These are phyloP conservation scores for Xylona heveae DNA, from an alignment of 495 filamentous ascomycete genomes.

Conservation along the genomic window DNA sequence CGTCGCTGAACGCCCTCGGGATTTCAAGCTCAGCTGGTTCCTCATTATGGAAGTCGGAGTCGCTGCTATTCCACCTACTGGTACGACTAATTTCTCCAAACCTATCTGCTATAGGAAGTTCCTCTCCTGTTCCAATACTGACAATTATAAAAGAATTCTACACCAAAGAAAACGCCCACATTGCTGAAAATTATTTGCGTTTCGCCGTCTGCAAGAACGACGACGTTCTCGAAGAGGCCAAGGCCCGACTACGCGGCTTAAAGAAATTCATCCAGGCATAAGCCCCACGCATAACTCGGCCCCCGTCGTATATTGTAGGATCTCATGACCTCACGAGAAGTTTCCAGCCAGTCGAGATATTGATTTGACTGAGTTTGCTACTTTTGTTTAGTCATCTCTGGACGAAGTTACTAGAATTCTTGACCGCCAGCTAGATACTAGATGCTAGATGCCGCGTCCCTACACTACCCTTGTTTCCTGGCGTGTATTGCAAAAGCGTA, in stretches of 20 bases:
- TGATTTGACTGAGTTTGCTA: too few species aligned
- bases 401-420: too few species aligned
- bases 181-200: constrained; percentile 79
- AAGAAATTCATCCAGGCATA: constrained; percentile 47
- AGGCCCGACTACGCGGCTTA: constrained; percentile 68
- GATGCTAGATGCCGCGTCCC: too few species aligned
- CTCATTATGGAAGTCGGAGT: constrained; percentile 90
- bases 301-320: too few species aligned
- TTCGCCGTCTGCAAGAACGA: constrained; percentile 98
- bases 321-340: too few species aligned
- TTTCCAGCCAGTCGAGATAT: too few species aligned
- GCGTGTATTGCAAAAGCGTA: too few species aligned
- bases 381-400: too few species aligned
- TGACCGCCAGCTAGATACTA: too few species aligned
- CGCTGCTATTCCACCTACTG: constrained; percentile 79
- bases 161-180: constrained; percentile 55
- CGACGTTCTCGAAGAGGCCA: constrained; percentile 68
- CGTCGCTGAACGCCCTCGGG: constrained; percentile 63
- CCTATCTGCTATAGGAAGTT: too few species aligned
- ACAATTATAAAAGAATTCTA: constrained; percentile 47
- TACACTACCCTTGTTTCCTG: too few species aligned
- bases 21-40: constrained; percentile 92
- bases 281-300: constrained; percentile 3
- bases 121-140: too few species aligned
- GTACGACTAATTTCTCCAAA: background rate